Conservation (phyloP, 768 basidiomycete species). For the Lyophyllum decastes region DNA sequence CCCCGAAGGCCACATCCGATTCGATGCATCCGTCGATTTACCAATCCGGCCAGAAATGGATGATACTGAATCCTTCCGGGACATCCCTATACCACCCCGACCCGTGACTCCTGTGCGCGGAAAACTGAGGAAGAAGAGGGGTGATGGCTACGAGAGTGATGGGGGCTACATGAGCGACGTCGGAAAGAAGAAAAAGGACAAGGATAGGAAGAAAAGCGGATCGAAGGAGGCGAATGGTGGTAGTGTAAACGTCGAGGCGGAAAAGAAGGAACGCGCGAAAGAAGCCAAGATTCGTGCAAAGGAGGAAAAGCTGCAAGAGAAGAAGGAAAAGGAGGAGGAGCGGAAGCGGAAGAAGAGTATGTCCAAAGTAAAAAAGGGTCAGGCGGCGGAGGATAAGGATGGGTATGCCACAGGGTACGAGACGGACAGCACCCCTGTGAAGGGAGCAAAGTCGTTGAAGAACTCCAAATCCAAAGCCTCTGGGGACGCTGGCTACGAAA, state of each 20-base stretch:
- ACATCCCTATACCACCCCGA: constrained; percentile 26
- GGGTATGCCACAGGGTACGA: constrained; percentile 24
- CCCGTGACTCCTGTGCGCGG: constrained; percentile 18
- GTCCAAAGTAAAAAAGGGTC: constrained; percentile 19
- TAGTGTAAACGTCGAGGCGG: constrained; percentile 12
- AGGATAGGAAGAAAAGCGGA: constrained; percentile 3
- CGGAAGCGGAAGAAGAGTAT: constrained; percentile 35
- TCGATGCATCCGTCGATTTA: constrained; percentile 6
- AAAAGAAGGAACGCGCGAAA: constrained; percentile 29
- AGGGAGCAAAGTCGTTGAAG: constrained; percentile 23
- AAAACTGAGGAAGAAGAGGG: constrained; percentile 45
- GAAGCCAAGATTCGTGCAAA: constrained; percentile 24
- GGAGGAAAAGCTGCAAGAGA: constrained; percentile 26
- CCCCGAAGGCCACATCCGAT: constrained; percentile 3
- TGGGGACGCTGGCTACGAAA: constrained; percentile 37
- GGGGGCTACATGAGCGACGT: constrained; percentile 26
- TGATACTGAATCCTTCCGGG: too few species aligned
- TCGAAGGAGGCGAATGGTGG: constrained; percentile 27
- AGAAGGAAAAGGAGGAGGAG: constrained; percentile 30
- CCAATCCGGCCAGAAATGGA: not conserved
- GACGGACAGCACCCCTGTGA: constrained; percentile 25
- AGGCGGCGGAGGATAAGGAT: constrained; percentile 19
- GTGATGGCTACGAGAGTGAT: constrained; percentile 45
- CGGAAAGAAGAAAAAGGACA: constrained; percentile 30
- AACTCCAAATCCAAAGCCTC: constrained; percentile 25